A percentile compares a stretch with the other conserved stretches of the same genome.
Evolutionary conservation across 768 basidiomycete species (phyloP).

Genomic region (Rubroboletus pulcherrimus): DNA sequence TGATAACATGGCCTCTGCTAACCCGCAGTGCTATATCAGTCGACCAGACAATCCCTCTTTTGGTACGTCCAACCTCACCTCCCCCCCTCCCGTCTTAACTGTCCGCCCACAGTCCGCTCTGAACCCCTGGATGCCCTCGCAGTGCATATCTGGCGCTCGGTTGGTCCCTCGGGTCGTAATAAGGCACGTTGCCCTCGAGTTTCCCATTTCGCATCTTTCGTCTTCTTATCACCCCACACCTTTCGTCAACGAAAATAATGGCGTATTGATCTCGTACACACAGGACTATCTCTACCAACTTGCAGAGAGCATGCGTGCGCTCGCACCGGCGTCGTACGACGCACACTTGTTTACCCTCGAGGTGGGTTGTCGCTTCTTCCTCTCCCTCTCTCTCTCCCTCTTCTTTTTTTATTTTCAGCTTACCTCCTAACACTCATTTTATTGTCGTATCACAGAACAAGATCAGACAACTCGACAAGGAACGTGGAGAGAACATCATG

Average conservation of each 20-base stretch:
- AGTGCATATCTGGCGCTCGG: conserved; percentile 61
- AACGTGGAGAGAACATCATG: background rate
- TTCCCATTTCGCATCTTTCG: background rate
- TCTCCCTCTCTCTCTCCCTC: background rate
- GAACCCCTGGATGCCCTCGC: conserved; percentile 70
- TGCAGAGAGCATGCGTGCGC: conserved; percentile 62
- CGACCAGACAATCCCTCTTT: conserved; percentile 50
- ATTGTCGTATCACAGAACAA: background rate
- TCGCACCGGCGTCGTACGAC: conserved; percentile 72
- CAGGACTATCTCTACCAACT: conserved; percentile 88
- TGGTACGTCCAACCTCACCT: background rate
- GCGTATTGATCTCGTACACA: background rate
- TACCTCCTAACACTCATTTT: background rate
- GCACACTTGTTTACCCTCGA: conserved; percentile 75
- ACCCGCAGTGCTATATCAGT: conserved; percentile 75
- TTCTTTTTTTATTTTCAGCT: background rate
- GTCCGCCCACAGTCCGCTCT: conserved; percentile 57
- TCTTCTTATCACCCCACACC: background rate
- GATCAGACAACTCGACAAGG: conserved; percentile 12
- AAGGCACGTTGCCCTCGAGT: conserved; percentile 46
- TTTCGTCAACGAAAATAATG: no score
- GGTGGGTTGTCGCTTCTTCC: conserved; percentile 35
- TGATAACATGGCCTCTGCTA: background rate
- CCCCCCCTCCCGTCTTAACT: background rate
- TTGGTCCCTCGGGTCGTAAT: conserved; percentile 85